These are phyloP conservation scores for Glycine soja DNA, from an alignment of 306 rosid genomes.

Conservation along the genomic window DNA sequence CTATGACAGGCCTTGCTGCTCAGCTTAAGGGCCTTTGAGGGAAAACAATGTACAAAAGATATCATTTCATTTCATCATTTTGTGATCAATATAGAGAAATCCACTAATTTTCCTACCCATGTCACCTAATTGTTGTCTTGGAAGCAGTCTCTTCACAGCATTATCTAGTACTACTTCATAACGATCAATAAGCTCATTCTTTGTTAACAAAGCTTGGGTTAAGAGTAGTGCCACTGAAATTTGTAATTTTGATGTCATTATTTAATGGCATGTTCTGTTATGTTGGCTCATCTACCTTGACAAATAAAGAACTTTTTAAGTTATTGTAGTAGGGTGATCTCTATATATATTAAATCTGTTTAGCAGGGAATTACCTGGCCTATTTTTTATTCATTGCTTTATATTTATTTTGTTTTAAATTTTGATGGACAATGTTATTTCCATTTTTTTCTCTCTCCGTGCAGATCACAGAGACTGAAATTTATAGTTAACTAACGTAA, in stretches of 20 bases:
- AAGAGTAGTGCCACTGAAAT: constrained; percentile 21
- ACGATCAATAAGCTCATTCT: constrained; percentile 26
- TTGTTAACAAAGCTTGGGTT: constrained; percentile 21
- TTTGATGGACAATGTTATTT: too few species aligned
- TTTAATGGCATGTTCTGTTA: constrained; percentile 25
- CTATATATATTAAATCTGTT: not conserved
- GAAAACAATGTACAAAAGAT: not conserved
- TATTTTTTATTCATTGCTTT: too few species aligned
- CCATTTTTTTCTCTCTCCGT: too few species aligned
- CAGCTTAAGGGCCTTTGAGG: constrained; percentile 79
- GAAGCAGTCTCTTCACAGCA: constrained; percentile 7
- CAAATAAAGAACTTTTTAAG: constrained; percentile 16
- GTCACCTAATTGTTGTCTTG: constrained; percentile 36
- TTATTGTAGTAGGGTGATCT: not conserved
- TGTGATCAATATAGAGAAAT: constrained; percentile 11
- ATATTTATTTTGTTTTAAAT: too few species aligned
- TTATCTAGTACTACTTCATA: constrained; percentile 9
- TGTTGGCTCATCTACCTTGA: constrained; percentile 18
- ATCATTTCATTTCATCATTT: constrained; percentile 13
- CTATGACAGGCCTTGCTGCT: constrained; percentile 66
- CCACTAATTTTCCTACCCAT: constrained; percentile 28
- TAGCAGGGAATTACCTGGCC: not conserved
- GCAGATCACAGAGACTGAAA: too few species aligned
- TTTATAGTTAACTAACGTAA: too few species aligned
- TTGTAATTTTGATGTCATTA: constrained; percentile 48